Evolutionary conservation across 2,329 filamentous ascomycete species (phyloP).

Genomic region (Sclerotinia borealis): DNA sequence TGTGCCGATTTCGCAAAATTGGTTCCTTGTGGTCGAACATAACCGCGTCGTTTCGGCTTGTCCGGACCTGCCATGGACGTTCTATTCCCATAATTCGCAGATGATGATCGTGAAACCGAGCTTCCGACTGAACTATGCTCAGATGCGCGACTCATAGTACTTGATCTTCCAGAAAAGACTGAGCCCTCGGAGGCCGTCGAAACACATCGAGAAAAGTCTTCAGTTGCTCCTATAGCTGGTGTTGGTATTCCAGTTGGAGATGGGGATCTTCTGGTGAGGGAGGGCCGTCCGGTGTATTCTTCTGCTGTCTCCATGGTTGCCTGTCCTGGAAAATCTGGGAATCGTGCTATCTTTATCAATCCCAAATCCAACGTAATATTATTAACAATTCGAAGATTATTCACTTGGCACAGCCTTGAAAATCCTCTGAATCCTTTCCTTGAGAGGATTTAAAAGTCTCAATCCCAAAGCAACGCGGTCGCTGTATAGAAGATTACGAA

Average conservation of each 20-base stretch:
- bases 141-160: slow-evolving; percentile 46
- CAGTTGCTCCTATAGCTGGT: slow-evolving; percentile 54
- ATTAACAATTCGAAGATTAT: not conserved
- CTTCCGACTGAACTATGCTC: slow-evolving; percentile 45
- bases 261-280: slow-evolving; percentile 44
- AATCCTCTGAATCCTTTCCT: not conserved
- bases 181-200: slow-evolving; percentile 49
- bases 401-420: not conserved
- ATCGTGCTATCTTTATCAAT: not conserved
- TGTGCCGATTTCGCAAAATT: slow-evolving; percentile 84
- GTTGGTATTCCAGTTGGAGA: slow-evolving; percentile 57
- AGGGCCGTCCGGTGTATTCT: slow-evolving; percentile 25
- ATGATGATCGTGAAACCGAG: slow-evolving; percentile 54
- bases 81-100: slow-evolving; percentile 45
- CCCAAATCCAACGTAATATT: not conserved
- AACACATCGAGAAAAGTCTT: slow-evolving; percentile 56
- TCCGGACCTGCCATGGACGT: slow-evolving; percentile 40
- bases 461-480: slow-evolving; percentile 16
- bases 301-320: slow-evolving; percentile 37
- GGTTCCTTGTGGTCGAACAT: slow-evolving; percentile 33
- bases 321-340: not conserved
- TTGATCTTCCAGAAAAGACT: slow-evolving; percentile 39
- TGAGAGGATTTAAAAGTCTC: not conserved
- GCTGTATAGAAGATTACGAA: slow-evolving; percentile 23
- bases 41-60: slow-evolving; percentile 35